Conservation (phyloP, 2,329 filamentous ascomycete genomes). For the Metarhizium brunneum region DNA sequence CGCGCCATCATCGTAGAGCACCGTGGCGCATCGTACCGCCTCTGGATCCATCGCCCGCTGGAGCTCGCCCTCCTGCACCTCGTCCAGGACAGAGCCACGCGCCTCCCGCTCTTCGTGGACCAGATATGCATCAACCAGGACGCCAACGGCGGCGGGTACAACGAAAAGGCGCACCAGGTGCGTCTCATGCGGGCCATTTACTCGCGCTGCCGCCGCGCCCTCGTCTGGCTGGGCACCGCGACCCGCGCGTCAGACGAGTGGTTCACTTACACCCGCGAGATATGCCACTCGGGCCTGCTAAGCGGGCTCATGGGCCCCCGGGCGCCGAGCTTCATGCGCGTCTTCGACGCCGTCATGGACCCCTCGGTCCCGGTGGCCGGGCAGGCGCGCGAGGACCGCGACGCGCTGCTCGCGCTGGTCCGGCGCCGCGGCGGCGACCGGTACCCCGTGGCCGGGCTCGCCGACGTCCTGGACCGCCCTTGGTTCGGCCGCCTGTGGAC, state of each 20-base stretch:
- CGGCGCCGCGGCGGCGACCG: constrained; percentile 10
- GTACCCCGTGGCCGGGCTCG: constrained; percentile 17
- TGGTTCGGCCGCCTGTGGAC: constrained; percentile 26
- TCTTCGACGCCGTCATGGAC: constrained; percentile 22
- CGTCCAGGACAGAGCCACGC: not conserved
- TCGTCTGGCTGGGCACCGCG: constrained; percentile 20
- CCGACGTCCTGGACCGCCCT: constrained; percentile 16
- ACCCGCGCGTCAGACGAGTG: constrained; percentile 13
- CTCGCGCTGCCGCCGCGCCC: constrained; percentile 9
- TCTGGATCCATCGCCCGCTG: constrained; percentile 19
- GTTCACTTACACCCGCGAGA: constrained; percentile 10
- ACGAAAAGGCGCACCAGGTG: constrained; percentile 19
- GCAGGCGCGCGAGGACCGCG: constrained; percentile 14
- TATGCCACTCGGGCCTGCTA: constrained; percentile 13
- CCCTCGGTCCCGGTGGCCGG: constrained; percentile 10
- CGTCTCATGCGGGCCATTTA: constrained; percentile 21
- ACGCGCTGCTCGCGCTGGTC: constrained; percentile 17
- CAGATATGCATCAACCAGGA: constrained; percentile 23
- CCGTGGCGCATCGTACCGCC: constrained; percentile 1
- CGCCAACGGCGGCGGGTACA: not conserved
- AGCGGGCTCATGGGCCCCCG: constrained; percentile 16
- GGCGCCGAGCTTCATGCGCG: constrained; percentile 10
- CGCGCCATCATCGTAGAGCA: constrained; percentile 18
- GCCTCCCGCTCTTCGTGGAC: constrained; percentile 19
- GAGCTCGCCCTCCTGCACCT: constrained; percentile 19